Percentiles rank a stretch among this genome's conserved stretches.
Evolutionary conservation across 257 asterid species (phyloP).

Genomic region (Coffea eugenioides): DNA sequence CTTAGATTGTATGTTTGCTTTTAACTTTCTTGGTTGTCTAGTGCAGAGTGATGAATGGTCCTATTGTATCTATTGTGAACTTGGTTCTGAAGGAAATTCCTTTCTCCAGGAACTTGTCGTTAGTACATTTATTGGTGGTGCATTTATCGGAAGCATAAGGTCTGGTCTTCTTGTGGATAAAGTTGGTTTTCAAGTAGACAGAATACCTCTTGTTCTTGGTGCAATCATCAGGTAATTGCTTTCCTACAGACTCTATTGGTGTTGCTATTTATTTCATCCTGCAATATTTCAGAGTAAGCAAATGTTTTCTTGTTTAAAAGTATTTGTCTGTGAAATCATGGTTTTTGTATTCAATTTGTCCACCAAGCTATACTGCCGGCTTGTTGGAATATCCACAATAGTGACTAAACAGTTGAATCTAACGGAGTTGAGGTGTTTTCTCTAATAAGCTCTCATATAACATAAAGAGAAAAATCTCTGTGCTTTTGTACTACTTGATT

Average conservation of each 20-base stretch:
- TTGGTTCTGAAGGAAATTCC: slow-evolving; percentile 76
- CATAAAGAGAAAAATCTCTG: neutral
- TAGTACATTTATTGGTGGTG: slow-evolving; percentile 87
- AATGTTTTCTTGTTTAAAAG: no score
- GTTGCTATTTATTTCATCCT: neutral
- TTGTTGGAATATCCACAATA: no score
- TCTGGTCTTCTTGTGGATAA: slow-evolving; percentile 72
- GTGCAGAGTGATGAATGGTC: slow-evolving; percentile 90
- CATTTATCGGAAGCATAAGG: slow-evolving; percentile 72
- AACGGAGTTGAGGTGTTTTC: neutral
- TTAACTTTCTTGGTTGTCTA: neutral
- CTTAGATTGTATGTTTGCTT: neutral
- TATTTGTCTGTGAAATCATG: no score
- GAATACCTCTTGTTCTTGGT: slow-evolving; percentile 80
- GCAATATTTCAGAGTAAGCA: neutral
- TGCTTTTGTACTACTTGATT: neutral
- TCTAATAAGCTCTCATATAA: neutral
- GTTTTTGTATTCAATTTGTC: no score
- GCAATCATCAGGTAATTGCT: slow-evolving; percentile 58
- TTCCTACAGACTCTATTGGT: neutral
- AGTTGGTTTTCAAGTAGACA: slow-evolving; percentile 74
- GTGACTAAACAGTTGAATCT: neutral
- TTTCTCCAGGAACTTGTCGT: slow-evolving; percentile 88
- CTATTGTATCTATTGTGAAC: slow-evolving; percentile 83
- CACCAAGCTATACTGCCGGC: no score